Evolutionary conservation across 1,284 basidiomycete genomes (phyloP), one percentile per base, ranked within the genome.

Genomic region (Heliocybe sulcata): DNA sequence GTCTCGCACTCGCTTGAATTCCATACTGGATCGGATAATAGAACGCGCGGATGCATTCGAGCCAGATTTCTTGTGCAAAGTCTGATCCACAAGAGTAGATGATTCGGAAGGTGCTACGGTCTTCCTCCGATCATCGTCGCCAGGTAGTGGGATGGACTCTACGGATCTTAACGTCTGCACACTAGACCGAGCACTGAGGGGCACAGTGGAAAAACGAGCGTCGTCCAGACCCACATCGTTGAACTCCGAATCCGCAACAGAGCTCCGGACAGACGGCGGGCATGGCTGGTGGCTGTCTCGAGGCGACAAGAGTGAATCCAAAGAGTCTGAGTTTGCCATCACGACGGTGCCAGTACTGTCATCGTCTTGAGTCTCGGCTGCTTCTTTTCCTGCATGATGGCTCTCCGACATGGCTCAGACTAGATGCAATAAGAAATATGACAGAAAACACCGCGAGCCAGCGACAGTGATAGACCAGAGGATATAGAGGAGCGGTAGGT

Each of bases 1-100:
- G 35, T 77, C 71, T 53, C 67, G 65, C 10, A 72, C 70, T 45
- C 75, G 76, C 52, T 77, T 69, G 56, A 71, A 60, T 19, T 81
- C 82, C 26, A 80, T 64, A 65, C 73, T 72, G 12, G 47, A 25
- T n/a, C 22, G 47, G 12, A 49, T 4, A 16, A 49, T 12, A 49
- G 47, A 49, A 22, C 47, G 47, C 52, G 68, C 67, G 52, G 83
- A 82, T 33, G 80, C 73, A 2, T 75, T 81, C 6, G 87, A 87
- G n/a, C 72, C 74, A 0, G 83, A 80, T 65, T 80, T 85, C 65
- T 80, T 82, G 67, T 87, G 86, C 45, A 67, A 64, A 23, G 60
- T 58, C 56, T 62, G 58, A 42, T 42, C n/a, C 22, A 63, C 62
- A 14, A 58, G 57, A 14, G 55, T 51, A n/a, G 56, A 59, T 29